Base-by-base conservation (phyloP, 768 basidiomycete genomes). In the Sistotremastrum niveocremeum region DNA sequence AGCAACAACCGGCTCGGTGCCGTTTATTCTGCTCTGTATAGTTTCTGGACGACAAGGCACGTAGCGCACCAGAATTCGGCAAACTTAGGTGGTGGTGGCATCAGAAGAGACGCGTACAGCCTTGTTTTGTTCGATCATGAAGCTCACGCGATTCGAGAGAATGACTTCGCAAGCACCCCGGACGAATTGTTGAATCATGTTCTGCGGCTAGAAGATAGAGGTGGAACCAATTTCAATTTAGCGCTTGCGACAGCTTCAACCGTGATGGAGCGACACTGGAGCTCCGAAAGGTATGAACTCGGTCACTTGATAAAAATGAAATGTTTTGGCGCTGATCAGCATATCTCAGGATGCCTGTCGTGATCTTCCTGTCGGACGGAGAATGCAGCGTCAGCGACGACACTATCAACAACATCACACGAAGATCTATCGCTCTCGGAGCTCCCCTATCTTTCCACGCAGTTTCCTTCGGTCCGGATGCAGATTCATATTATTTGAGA, bases 351-450 rank as follows among this genome's bases (percentile, higher is more conserved):
- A 57, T 64, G 2, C 74, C 76, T 0, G 65, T 76, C 4, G 58
- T 78, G 10, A 67, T 77, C 42, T 79, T 78, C 57, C 61, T 77
- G 6, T 77, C 76, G 2, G 77, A 76, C 47, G 76, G 76, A 1
- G 66, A 74, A 58, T 70, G 70, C 40, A 4, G 7, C 3, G 58
- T 71, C 12, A 40, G 37, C 0, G 72, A 76, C 38, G 32, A 51
- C 4, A 52, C 57, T 1, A 56, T 74, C 39, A 63, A 65, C 28
- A 62, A 66, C 46, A 46, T 76, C 3, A 68, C 70, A 47, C 65
- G 62, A 10, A 45, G 65, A 2, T 65, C 76, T 0, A 49, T 71
- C 12, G 58, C 61, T 20, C 67, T 64, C 4, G 74, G 76, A 74
- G 74, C 49, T 60, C 59, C 75, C 0, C 59, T 76, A 1, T 75